phyloP scores from a whole-genome alignment of 805 yeast genomes.

The Allodekkera sacchari region DNA sequence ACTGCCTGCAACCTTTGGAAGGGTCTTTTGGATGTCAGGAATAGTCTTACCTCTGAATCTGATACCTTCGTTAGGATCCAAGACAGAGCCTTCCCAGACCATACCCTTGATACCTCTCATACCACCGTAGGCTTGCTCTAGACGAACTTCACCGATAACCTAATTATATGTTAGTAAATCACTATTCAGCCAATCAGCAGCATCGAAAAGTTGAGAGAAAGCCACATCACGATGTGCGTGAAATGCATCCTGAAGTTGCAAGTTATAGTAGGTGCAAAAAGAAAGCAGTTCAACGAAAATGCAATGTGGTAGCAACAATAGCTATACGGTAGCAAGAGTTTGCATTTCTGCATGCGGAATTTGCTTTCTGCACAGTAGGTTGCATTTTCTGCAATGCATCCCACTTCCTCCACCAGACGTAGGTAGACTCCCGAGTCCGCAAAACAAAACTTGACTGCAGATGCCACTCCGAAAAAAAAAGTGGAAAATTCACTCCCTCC shows the following conservation, averaged over 20 bases:
- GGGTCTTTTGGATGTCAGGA: slow-evolving; percentile 64
- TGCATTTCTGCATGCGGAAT: no score
- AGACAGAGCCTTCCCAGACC: slow-evolving; percentile 84
- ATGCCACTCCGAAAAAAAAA: no score
- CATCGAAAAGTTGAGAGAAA: slow-evolving; percentile 1
- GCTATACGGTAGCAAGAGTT: no score
- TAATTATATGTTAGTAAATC: slow-evolving; percentile 7
- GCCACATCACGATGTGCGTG: no score
- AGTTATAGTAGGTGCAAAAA: background rate
- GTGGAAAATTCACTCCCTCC: no score
- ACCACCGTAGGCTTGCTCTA: slow-evolving; percentile 86
- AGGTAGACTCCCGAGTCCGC: no score
- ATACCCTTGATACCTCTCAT: slow-evolving; percentile 82
- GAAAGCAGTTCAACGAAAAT: background rate
- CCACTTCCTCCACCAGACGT: no score
- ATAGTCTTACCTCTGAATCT: slow-evolving; percentile 80
- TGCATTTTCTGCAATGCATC: no score
- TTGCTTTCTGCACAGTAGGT: no score
- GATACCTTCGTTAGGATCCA: slow-evolving; percentile 80
- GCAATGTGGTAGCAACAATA: no score
- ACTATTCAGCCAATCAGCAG: background rate
- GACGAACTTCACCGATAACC: slow-evolving; percentile 61
- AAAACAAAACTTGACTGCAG: no score
- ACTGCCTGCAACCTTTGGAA: slow-evolving; percentile 70
- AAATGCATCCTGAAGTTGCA: no score